phyloP scores from a whole-genome alignment of 108 stramenopile genomes.

The Craspedostauros australis region DNA sequence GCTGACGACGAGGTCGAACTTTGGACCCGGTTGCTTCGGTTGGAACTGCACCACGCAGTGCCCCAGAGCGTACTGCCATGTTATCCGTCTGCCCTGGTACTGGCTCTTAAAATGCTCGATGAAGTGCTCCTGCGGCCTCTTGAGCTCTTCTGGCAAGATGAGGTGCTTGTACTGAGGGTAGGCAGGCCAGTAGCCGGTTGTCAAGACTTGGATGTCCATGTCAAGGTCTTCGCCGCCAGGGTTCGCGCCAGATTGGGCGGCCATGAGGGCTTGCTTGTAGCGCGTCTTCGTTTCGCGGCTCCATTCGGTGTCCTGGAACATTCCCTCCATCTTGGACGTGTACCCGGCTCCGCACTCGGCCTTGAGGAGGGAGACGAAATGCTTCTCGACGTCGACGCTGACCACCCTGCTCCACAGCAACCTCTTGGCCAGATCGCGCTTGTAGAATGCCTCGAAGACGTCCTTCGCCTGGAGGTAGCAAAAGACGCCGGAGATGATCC shows the following conservation, averaged over 20 bases:
- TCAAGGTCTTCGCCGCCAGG: conserved; percentile 32
- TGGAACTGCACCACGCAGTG: conserved; percentile 63
- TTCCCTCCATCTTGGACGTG: conserved; percentile 99
- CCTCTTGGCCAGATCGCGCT: conserved; percentile 91
- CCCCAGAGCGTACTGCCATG: conserved; percentile 92
- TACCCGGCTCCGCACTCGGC: conserved; percentile 96
- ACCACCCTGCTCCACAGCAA: conserved; percentile 84
- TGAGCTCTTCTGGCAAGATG: conserved; percentile 55
- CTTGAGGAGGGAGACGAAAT: conserved; percentile 91
- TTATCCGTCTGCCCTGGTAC: conserved; percentile 92
- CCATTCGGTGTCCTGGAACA: conserved; percentile 98
- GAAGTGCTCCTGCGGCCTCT: conserved; percentile 51
- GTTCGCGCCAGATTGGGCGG: conserved; percentile 17
- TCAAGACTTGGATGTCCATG: conserved; percentile 88
- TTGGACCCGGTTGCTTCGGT: conserved; percentile 28
- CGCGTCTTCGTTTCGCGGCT: conserved; percentile 81
- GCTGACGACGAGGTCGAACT: conserved; percentile 80
- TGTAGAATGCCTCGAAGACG: conserved; percentile 98
- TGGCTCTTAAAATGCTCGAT: conserved; percentile 80
- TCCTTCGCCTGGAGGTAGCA: conserved; percentile 89
- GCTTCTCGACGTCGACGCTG: conserved; percentile 83
- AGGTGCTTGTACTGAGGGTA: conserved; percentile 75
- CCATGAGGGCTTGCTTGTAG: conserved; percentile 61
- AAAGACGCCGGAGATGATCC: conserved; percentile 76
- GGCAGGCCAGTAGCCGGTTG: conserved; percentile 96